Evolutionary conservation across 305 asterid genomes (phyloP), one percentile per base, ranked within the genome.

Genomic region (Fraxinus albicans): DNA sequence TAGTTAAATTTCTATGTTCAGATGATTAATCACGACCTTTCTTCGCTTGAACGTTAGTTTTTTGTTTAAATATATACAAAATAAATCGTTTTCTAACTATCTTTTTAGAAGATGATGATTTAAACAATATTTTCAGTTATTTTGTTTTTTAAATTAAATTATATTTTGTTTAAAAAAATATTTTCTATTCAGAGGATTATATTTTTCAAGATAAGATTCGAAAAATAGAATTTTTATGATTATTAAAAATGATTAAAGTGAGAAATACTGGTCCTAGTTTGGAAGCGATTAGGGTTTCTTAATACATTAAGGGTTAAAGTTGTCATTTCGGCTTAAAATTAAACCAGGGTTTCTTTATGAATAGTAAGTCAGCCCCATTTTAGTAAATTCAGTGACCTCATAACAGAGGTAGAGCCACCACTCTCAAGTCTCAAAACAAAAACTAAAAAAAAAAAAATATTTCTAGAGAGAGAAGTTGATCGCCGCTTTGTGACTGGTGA

Each of bases 381-480:
- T 15, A 70, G 76, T 29, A 70, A 70, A 70, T 70, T 70, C 76
- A 67, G 35, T 13, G 19, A 67, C 74, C 42, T 9, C 34, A 67
- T 67, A 3, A 12, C 74, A 25, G 74, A n/a, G 36, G 35, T 67
- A 10, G 36, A 29, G 74, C 3, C 74, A 3, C 42, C 42, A 1
- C 21, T 70, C 38, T 29, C 42, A 29, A 69, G 27, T 25, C 27
- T 25, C 27, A 25, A 25, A 31, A 70, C 76, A 70, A 70, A 69
- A 70, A 70, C 13, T 33, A 15, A 15, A 19, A 19, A 53, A 58
- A 3, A 13, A 15, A 31, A 4, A 25, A 27, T 4, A 63, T 1
- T 67, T 67, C 74, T 67, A 67, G 74, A 70, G 76, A 70, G 76
- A 67, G 40, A 70, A 29, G 4, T 6, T 70, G 76, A 70, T 70